Evolutionary conservation across 306 rosid genomes (phyloP).

Genomic region (Citrullus amarus): DNA sequence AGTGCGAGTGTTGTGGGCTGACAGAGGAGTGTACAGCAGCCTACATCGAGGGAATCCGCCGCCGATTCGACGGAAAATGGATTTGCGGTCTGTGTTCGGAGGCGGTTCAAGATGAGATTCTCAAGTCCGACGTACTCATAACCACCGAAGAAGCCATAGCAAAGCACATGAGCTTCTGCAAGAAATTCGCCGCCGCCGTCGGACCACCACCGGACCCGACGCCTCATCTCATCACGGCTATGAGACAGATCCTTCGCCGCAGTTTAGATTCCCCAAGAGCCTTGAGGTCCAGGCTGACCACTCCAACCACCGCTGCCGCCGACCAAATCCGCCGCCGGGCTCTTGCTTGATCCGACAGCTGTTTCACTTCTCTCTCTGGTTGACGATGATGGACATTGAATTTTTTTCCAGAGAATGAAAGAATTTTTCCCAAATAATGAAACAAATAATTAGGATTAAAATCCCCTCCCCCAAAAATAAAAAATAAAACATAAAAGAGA

Average conservation of each 20-base stretch:
- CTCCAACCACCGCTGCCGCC: constrained; percentile 20
- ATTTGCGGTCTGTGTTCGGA: constrained; percentile 86
- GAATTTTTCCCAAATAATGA: background rate
- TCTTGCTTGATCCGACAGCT: background rate
- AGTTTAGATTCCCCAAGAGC: constrained; percentile 70
- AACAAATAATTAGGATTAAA: background rate
- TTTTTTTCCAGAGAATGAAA: background rate
- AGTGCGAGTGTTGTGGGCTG: constrained; percentile 85
- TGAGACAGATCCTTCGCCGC: constrained; percentile 75
- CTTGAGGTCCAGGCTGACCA: constrained; percentile 38
- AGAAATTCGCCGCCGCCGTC: constrained; percentile 42
- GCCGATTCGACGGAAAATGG: constrained; percentile 65
- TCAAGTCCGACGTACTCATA: constrained; percentile 54
- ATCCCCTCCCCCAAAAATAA: background rate
- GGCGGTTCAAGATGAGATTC: constrained; percentile 77
- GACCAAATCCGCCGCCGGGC: background rate
- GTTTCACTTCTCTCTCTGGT: background rate
- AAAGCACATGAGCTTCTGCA: constrained; percentile 67
- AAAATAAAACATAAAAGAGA: background rate
- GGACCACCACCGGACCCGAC: constrained; percentile 73
- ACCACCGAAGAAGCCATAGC: constrained; percentile 77
- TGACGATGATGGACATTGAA: background rate
- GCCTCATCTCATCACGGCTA: constrained; percentile 61
- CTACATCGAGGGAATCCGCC: constrained; percentile 62
- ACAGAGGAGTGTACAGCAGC: constrained; percentile 88